Percentiles rank a stretch among this genome's conserved stretches.
Conservation (phyloP, 306 rosid genomes). For the Malus orientalis region DNA sequence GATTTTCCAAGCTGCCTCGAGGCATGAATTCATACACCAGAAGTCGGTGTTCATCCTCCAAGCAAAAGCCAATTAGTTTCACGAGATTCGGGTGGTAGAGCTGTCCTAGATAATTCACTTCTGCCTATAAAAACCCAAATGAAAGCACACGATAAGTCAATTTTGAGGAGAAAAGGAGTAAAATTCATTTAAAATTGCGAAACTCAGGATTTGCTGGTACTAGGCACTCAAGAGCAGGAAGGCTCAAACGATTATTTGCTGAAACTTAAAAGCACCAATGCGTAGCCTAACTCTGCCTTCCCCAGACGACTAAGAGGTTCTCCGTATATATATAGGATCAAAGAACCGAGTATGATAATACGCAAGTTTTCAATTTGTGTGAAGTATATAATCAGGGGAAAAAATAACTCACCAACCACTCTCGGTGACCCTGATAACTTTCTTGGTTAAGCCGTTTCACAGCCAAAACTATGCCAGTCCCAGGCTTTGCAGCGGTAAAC, state of each 20-base stretch:
- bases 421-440: constrained; percentile 44
- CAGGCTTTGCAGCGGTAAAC: constrained; percentile 41
- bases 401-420: constrained; percentile 45
- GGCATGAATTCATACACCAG: constrained; percentile 53
- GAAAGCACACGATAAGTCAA: constrained; percentile 1
- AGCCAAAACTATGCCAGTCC: constrained; percentile 43
- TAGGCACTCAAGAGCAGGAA: background rate
- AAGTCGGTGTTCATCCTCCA: constrained; percentile 47
- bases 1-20: constrained; percentile 51
- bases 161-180: background rate
- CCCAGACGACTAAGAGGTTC: background rate
- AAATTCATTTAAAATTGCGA: background rate
- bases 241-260: background rate
- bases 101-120: constrained; percentile 48
- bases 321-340: background rate
- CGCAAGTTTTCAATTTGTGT: background rate
- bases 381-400: background rate
- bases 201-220: background rate
- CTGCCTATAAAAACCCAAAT: constrained; percentile 28
- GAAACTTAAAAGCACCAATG: background rate
- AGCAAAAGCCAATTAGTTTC: constrained; percentile 43
- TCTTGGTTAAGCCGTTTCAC: constrained; percentile 45
- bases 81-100: constrained; percentile 40
- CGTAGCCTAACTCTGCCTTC: background rate
- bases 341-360: background rate